A percentile compares a stretch with the other conserved stretches of the same genome.
These are phyloP conservation scores for Populus hybrid DNA, from an alignment of 441 rosid species.

Conservation along the genomic window DNA sequence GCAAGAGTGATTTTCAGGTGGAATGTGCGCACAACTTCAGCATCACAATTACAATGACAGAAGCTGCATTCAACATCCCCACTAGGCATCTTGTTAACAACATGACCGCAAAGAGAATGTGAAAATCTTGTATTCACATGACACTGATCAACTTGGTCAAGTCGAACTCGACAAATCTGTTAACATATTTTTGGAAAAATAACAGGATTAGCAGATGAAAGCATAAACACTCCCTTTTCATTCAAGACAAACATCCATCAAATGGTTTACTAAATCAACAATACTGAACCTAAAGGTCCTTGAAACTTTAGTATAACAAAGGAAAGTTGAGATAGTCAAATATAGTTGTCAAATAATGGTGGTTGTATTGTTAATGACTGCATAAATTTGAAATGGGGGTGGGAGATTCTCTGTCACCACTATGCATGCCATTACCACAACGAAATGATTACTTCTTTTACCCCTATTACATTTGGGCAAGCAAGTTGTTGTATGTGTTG, in stretches of 20 bases:
- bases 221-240: not conserved
- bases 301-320: not conserved
- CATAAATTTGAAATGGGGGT: not conserved
- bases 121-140: slow-evolving; percentile 55
- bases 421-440: not conserved
- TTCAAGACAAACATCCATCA: not conserved
- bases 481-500: not conserved
- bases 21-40: slow-evolving; percentile 45
- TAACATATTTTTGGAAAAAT: not conserved
- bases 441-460: not conserved
- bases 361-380: not conserved
- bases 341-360: not conserved
- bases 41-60: slow-evolving; percentile 35
- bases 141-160: slow-evolving; percentile 65
- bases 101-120: slow-evolving; percentile 69
- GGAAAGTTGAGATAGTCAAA: not conserved
- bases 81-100: slow-evolving; percentile 38
- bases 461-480: not conserved
- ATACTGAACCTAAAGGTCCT: not conserved
- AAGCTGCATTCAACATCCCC: slow-evolving; percentile 50
- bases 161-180: slow-evolving; percentile 56
- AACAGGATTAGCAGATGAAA: not conserved
- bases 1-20: slow-evolving; percentile 54
- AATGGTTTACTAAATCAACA: not conserved
- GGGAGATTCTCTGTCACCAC: not conserved